Conservation (phyloP, 768 basidiomycete species). For the Trichaptum fuscoviolaceum region DNA sequence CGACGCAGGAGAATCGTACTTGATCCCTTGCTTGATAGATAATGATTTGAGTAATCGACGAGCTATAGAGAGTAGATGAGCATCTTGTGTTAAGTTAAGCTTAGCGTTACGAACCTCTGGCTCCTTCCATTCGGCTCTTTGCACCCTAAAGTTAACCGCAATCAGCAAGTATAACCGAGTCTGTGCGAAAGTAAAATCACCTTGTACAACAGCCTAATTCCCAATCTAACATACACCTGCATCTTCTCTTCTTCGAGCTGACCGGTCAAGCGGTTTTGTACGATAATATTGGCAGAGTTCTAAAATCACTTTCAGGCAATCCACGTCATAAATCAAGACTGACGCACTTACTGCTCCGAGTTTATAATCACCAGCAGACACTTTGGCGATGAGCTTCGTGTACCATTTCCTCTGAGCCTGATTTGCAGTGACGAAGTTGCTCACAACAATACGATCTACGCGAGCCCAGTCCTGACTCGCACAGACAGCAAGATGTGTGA, state of each 20-base stretch:
- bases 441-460: conserved; percentile 85
- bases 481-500: conserved; percentile 96
- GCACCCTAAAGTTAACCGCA: conserved; percentile 51
- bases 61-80: conserved; percentile 34
- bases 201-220: conserved; percentile 90
- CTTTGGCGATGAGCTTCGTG: conserved; percentile 82
- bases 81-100: conserved; percentile 3
- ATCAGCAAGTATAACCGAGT: conserved; percentile 8
- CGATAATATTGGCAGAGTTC: conserved; percentile 98
- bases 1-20: conserved; percentile 86
- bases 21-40: conserved; percentile 89
- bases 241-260: conserved; percentile 98
- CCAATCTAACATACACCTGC: conserved; percentile 89
- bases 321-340: not conserved
- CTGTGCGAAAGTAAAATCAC: conserved; percentile 24
- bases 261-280: conserved; percentile 89
- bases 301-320: conserved; percentile 21
- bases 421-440: conserved; percentile 89
- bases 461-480: conserved; percentile 90
- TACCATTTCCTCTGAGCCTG: conserved; percentile 99
- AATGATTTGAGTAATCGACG: conserved; percentile 82
- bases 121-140: conserved; percentile 84
- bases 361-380: conserved; percentile 81
- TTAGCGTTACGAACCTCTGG: conserved; percentile 49
- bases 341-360: conserved; percentile 73